Evolutionary conservation across 306 rosid species (phyloP).

Genomic region (Dalbergia oliveri): DNA sequence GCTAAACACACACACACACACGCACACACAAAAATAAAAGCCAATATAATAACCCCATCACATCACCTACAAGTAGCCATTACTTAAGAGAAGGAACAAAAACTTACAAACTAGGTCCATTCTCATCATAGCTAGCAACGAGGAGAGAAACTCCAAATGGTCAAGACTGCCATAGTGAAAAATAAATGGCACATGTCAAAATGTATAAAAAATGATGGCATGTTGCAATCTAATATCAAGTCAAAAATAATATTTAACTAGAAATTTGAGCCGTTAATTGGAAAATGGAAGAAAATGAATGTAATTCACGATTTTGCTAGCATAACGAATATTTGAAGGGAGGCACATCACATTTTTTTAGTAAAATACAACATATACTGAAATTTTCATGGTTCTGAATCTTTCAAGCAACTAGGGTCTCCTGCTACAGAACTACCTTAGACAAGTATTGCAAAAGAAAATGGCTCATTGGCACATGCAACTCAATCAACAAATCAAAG

Average conservation of each 20-base stretch:
- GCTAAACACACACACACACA: not conserved
- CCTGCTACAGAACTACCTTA: not conserved
- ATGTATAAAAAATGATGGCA: not conserved
- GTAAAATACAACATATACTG: not conserved
- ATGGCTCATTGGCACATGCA: not conserved
- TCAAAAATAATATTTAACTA: not conserved
- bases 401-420: not conserved
- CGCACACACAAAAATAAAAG: no score
- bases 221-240: not conserved
- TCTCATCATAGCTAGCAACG: constrained; percentile 87
- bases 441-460: constrained; percentile 24
- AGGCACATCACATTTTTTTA: not conserved
- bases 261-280: not conserved
- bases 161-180: constrained; percentile 66
- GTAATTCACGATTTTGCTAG: not conserved
- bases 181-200: constrained; percentile 7
- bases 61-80: not conserved
- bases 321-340: not conserved
- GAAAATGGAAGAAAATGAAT: not conserved
- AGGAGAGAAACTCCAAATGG: constrained; percentile 86
- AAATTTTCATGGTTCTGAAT: not conserved
- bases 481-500: not conserved
- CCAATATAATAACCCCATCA: not conserved
- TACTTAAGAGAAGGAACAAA: not conserved
- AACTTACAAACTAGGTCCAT: constrained; percentile 82